Base-by-base conservation (phyloP, 163 green algal species). In the Volvox carteri region DNA sequence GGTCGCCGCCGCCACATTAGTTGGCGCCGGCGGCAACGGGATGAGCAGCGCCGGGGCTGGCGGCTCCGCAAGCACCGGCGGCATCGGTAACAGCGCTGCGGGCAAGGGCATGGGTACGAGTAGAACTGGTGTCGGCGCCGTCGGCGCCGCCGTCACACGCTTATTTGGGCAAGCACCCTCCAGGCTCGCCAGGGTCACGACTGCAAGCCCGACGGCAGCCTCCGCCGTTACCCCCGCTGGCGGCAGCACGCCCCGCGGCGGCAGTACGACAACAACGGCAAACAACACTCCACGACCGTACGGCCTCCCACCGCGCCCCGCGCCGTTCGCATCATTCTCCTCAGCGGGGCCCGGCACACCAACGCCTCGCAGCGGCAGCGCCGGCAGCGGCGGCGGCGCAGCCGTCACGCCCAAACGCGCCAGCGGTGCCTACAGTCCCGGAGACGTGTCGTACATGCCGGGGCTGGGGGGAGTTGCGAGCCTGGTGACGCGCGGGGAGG, bases 381-480 rank as follows among this genome's bases (percentile, higher is more conserved):
- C 25, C 41, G 21, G 37, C 54, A n/a, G 52, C 78, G 33, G 12
- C 77, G 35, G 77, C 56, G 56, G 78, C 25, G 35, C 33, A 50
- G 35, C 52, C 76, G 52, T 4, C 44, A 54, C 50, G 50, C 52
- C 35, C 12, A 65, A 44, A 33, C 78, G 79, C 1, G 33, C 81
- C 65, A 72, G n/a, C 7, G 81, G 81, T 46, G 21, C 28, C 46
- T 87, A 87, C 67, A 42, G 81, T 65, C 65, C 58, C 12, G 65
- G 39, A 6, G 81, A 87, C 46, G 65, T 52, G 46, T 73, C 65
- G 21, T 87, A 80, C 48, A 58, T 87, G 18, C 33, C 4, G 6
- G 46, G 46, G 8, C n/a, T 67, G 2, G 62, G 60, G 42, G 65
- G 46, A 8, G 35, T 79, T n/a, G 46, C 65, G 0, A 56, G 52